Evolutionary conservation across 306 rosid genomes (phyloP).

Genomic region (Fragaria iinumae): DNA sequence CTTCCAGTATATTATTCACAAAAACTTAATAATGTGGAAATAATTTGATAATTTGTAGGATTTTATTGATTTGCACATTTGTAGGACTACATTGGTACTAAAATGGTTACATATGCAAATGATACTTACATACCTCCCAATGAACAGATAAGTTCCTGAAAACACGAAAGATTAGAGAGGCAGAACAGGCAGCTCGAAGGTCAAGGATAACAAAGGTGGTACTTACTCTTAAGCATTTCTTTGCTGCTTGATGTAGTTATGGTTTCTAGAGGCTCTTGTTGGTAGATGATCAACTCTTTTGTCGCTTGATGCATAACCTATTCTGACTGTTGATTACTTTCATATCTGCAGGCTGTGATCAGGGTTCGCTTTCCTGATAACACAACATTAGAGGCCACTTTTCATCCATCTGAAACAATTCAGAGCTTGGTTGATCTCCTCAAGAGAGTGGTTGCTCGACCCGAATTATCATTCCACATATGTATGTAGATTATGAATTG

Average conservation of each 20-base stretch:
- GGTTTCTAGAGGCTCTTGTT: background rate
- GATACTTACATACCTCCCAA: background rate
- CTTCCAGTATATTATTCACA: background rate
- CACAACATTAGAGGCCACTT: slow-evolving; percentile 78
- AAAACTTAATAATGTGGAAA: background rate
- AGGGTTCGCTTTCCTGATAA: slow-evolving; percentile 93
- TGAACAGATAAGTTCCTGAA: slow-evolving; percentile 69
- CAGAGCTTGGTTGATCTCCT: slow-evolving; percentile 76
- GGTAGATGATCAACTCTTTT: slow-evolving; percentile 4
- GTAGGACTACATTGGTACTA: background rate
- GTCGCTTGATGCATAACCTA: background rate
- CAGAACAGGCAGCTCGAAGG: slow-evolving; percentile 82
- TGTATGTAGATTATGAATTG: slow-evolving; percentile 52
- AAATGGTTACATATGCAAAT: background rate
- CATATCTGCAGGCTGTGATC: slow-evolving; percentile 64
- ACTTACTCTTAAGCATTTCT: background rate
- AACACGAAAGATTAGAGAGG: slow-evolving; percentile 79
- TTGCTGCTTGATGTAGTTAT: background rate
- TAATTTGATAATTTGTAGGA: background rate
- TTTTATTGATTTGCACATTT: background rate
- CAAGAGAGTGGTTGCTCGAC: slow-evolving; percentile 61
- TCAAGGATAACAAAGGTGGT: slow-evolving; percentile 73
- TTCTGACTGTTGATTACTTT: background rate
- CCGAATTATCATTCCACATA: slow-evolving; percentile 69
- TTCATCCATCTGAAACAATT: slow-evolving; percentile 80